A percentile compares a stretch with the other conserved stretches of the same genome.
Conservation (phyloP, 805 yeast species). For the Scheffersomyces spartinae region DNA sequence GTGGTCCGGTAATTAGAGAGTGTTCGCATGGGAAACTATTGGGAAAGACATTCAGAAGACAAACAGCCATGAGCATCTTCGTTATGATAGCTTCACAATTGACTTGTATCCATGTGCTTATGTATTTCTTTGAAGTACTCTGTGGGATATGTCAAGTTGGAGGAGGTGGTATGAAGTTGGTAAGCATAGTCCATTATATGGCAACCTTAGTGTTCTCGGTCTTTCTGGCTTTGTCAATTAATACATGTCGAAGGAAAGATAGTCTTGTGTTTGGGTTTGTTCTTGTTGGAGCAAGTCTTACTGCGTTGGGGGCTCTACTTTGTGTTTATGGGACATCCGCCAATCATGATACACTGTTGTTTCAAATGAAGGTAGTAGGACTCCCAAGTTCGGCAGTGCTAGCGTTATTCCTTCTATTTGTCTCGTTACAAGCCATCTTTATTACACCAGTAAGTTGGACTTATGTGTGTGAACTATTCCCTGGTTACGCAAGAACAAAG, state of each 20-base stretch:
- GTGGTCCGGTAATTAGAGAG: too few relatives aligned
- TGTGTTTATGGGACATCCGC: slow-evolving; percentile 22
- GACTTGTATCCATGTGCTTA: slow-evolving; percentile 31
- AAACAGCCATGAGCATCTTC: too few relatives aligned
- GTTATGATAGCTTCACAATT: too few relatives aligned
- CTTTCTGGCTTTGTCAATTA: slow-evolving; percentile 32
- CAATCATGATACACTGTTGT: slow-evolving; percentile 17
- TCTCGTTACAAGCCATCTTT: slow-evolving; percentile 35
- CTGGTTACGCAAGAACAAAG: slow-evolving; percentile 31
- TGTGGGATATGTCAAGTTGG: slow-evolving; percentile 37
- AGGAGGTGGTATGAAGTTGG: slow-evolving; percentile 16
- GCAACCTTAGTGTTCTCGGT: slow-evolving; percentile 29
- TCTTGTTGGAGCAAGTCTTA: slow-evolving; percentile 23
- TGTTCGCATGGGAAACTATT: too few relatives aligned
- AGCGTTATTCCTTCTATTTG: slow-evolving; percentile 32
- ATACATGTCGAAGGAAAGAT: slow-evolving; percentile 35
- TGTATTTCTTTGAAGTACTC: slow-evolving; percentile 33
- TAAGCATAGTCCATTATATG: slow-evolving; percentile 29
- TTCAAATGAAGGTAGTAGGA: slow-evolving; percentile 22
- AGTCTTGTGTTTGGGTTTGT: slow-evolving; percentile 31
- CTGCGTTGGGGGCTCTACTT: slow-evolving; percentile 17
- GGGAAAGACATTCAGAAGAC: slow-evolving; percentile 3
- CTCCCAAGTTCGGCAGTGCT: slow-evolving; percentile 31
- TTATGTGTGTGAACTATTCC: slow-evolving; percentile 39
- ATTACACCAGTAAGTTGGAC: slow-evolving; percentile 38